Evolutionary conservation across 805 yeast species (phyloP), one percentile per base, ranked within the genome.

Genomic region (Candida quercuum): DNA sequence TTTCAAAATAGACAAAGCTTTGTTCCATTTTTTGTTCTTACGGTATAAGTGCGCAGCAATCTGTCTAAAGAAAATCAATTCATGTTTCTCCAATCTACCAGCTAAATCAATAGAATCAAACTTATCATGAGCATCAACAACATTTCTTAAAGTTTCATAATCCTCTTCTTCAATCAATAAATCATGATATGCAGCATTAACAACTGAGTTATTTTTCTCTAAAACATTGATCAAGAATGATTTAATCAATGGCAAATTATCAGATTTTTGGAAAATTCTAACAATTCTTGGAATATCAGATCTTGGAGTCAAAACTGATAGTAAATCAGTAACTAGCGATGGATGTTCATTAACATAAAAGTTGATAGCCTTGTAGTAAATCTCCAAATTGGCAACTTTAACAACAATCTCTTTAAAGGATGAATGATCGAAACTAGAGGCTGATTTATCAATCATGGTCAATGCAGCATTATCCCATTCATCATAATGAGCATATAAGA

Each of bases 391-490:
- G 25, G 96, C 83, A 44, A 89, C 97, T 71, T 93, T 93, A 45
- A 86, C 95, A 44, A 93, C 71, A 33, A 93, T 81, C 57, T 93
- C 98, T 70, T 93, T 93, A 74, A 93, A 93, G 30, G 95, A 84
- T 22, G 79, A 67, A 60, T 93, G 99, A 52, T 93, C 98, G 56
- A 91, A 89, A 14, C 96, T 88, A 50, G 83, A 83, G 43, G 94
- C 86, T 3, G 95, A 82, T 59, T 80, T 87, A 61, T 93, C 97
- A 71, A 93, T 93, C 89, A 93, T 86, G 13, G 96, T 80, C 59
- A 93, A 73, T 25, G 96, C 88, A 43, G 99, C 99, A 63, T 93
- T 93, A 63, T 93, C 99, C 95, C 96, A 93, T 68, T 93, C 99
- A 60, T 93, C 99, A 61, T 93, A 93, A 64, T 93, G 99, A 59